Evolutionary conservation across 306 rosid genomes (phyloP).

Genomic region (Ammopiptanthus mongolicus): DNA sequence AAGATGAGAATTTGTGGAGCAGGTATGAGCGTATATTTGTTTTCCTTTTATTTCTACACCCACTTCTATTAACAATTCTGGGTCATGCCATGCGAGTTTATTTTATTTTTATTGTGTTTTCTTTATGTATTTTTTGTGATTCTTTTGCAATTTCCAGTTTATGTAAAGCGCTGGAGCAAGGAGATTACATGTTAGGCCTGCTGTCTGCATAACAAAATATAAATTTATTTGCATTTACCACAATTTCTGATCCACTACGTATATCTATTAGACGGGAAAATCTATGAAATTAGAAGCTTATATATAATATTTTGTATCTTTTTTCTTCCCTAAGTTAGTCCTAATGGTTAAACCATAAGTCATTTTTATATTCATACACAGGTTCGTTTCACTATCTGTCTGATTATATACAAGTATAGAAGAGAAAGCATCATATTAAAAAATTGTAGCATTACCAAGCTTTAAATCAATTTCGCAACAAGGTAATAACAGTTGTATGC

Average conservation of each 20-base stretch:
- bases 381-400: too few species aligned
- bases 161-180: neutral
- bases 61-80: too few species aligned
- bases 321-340: neutral
- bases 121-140: neutral
- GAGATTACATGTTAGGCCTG: neutral
- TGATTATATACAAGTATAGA: neutral
- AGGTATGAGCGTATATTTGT: conserved; percentile 29
- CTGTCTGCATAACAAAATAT: neutral
- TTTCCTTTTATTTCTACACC: too few species aligned
- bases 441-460: neutral
- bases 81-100: too few species aligned
- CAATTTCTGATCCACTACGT: neutral
- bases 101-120: too few species aligned
- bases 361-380: too few species aligned
- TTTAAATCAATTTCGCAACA: neutral
- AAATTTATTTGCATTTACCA: neutral
- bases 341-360: too few species aligned
- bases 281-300: conserved; percentile 13
- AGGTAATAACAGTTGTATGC: neutral
- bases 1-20: conserved; percentile 49
- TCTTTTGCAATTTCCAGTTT: neutral
- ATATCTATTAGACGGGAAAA: conserved; percentile 10
- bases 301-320: neutral
- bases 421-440: neutral